Base-by-base conservation (phyloP, 805 yeast genomes). In the Myxozyma nipponensis region DNA sequence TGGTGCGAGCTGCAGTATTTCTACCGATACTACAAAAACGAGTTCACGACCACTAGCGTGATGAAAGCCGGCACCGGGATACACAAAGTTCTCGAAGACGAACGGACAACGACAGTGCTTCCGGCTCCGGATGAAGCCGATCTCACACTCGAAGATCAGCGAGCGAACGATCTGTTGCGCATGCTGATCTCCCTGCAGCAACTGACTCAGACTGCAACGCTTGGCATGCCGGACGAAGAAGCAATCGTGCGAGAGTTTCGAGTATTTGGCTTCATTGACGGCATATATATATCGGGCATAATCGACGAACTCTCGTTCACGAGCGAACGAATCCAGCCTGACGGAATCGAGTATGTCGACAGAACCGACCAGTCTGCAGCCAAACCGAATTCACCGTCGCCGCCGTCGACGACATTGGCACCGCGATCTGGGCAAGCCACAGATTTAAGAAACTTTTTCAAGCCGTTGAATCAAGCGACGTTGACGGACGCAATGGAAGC, bases 1-100 rank as follows among this genome's bases (percentile, higher is more conserved):
- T 57, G 56, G 50, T 57, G 61, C 40, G 61, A 57, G 39, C 43
- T 54, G 30, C 59, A 50, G 37, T 42, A 42, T 42, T 57, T 57
- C 23, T 53, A 57, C 34, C 36, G 46, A 35, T 22, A 32, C 24
- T 51, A 58, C 32, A 43, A 32, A 13, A 38, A 53, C 4, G 38
- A 42, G 9, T 43, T 42, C 32, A 32, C 19, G 17, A 23, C 26
- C 9, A 50, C 59, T 5, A 26, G 24, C 5, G 47, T 44, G 18
- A 57, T 57, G 59, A 13, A n/a, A 5, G 26, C 26, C 18, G 61
- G 61, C 24, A 28, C 54, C 3, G 10, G 38, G 19, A 54, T 54
- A 13, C 61, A 57, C 38, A 40, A 36, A 17, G 38, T 37, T 6
- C 24, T 57, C 4, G 61, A 57, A 28, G 17, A 46, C 7, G 34